These are phyloP conservation scores for Euphrasia confusa DNA, from an alignment of 257 asterid genomes.

Conservation along the genomic window DNA sequence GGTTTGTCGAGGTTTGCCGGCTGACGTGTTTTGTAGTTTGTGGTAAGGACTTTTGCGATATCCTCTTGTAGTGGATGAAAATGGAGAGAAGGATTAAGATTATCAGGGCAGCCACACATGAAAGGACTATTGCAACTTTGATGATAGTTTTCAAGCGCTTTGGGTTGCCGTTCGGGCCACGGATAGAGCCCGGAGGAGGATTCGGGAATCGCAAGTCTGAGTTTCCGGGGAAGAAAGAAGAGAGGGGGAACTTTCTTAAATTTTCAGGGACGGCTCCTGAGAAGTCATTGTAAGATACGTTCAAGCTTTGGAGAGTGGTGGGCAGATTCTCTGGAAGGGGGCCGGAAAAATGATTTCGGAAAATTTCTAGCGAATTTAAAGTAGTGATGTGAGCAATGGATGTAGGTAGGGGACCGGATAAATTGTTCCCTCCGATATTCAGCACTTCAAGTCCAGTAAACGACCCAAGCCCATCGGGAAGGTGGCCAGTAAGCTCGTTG, in stretches of 20 bases:
- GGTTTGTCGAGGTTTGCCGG: slow-evolving; percentile 44
- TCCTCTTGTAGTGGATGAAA: slow-evolving; percentile 41
- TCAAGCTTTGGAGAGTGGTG: slow-evolving; percentile 57
- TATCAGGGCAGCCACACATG: slow-evolving; percentile 50
- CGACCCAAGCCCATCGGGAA: slow-evolving; percentile 64
- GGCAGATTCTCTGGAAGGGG: slow-evolving; percentile 64
- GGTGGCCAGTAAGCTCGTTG: slow-evolving; percentile 48
- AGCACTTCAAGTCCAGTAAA: slow-evolving; percentile 54
- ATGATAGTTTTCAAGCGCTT: slow-evolving; percentile 38
- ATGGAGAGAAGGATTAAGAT: slow-evolving; percentile 52
- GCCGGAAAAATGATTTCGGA: slow-evolving; percentile 66
- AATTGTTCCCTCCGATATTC: slow-evolving; percentile 59
- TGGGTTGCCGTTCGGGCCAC: slow-evolving; percentile 29
- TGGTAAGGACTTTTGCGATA: slow-evolving; percentile 38
- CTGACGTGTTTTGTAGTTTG: slow-evolving; percentile 41
- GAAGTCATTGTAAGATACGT: slow-evolving; percentile 75
- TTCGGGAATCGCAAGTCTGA: slow-evolving; percentile 69
- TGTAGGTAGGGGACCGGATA: slow-evolving; percentile 70
- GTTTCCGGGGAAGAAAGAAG: slow-evolving; percentile 96
- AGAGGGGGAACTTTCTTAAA: slow-evolving; percentile 66
- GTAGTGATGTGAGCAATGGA: slow-evolving; percentile 47
- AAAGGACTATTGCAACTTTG: slow-evolving; percentile 53
- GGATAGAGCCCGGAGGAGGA: slow-evolving; percentile 57
- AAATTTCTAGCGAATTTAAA: slow-evolving; percentile 51
- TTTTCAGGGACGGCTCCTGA: slow-evolving; percentile 88